These are phyloP conservation scores for Porpolomopsis calyptriformis DNA, from an alignment of 768 basidiomycete genomes.

Conservation along the genomic window DNA sequence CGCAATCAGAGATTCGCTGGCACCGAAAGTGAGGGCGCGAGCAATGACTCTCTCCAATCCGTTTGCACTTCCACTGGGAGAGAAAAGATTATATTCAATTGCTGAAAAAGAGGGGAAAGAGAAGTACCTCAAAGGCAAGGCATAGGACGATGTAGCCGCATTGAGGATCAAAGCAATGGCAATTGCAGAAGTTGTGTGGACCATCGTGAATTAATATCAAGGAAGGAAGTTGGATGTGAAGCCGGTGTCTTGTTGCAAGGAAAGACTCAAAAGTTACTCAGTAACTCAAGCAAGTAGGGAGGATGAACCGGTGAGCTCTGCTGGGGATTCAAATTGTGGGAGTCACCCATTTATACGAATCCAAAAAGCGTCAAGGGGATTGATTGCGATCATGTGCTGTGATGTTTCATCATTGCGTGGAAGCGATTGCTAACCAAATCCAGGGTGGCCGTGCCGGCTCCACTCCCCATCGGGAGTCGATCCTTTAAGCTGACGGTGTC, in stretches of 20 bases:
- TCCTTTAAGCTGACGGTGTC: too few relatives aligned
- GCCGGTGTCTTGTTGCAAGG: neutral
- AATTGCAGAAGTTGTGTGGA: constrained; percentile 1
- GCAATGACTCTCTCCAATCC: neutral
- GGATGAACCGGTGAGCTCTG: neutral
- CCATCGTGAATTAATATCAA: neutral
- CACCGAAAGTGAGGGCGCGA: neutral
- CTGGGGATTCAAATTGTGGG: neutral
- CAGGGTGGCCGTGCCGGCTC: too few relatives aligned
- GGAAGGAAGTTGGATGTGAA: neutral
- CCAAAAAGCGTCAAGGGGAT: neutral
- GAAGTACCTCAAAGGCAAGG: constrained; percentile 1
- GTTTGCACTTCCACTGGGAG: neutral
- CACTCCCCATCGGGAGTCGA: too few relatives aligned
- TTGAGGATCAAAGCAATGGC: constrained; percentile 2
- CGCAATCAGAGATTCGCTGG: neutral
- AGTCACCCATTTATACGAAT: neutral
- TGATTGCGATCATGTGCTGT: neutral
- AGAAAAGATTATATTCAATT: neutral
- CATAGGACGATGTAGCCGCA: neutral
- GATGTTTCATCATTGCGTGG: neutral
- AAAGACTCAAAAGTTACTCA: constrained; percentile 1
- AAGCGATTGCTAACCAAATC: neutral
- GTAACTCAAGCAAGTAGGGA: constrained; percentile 2
- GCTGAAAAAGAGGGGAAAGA: neutral